phyloP scores from a whole-genome alignment of 2,329 filamentous ascomycete genomes.

The Metarhizium anisopliae region DNA sequence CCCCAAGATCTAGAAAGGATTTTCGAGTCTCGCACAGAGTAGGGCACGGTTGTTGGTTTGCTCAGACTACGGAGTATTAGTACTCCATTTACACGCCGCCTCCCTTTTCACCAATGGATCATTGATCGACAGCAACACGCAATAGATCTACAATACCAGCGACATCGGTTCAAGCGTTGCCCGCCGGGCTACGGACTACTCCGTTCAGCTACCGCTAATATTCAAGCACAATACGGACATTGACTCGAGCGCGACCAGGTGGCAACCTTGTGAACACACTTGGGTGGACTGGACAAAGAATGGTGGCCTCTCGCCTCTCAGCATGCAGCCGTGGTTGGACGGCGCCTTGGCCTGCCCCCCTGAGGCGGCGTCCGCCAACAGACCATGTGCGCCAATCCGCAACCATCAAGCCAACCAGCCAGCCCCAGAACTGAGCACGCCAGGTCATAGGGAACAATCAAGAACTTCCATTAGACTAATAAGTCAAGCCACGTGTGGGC shows the following conservation, averaged over 20 bases:
- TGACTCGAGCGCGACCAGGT: background rate
- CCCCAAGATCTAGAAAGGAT: background rate
- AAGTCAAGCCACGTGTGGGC: conserved; percentile 3
- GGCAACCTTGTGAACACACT: background rate
- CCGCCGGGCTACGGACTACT: too few species aligned
- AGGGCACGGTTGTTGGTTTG: too few species aligned
- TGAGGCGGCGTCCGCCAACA: background rate
- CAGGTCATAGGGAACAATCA: background rate
- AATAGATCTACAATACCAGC: too few species aligned
- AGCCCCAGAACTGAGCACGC: background rate
- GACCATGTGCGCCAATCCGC: background rate
- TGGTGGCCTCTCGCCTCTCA: background rate
- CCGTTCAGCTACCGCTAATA: background rate
- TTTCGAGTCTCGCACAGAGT: background rate
- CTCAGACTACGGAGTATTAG: too few species aligned
- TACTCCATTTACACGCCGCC: too few species aligned
- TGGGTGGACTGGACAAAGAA: background rate
- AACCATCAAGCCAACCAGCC: background rate
- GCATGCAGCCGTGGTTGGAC: background rate
- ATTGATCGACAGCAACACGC: too few species aligned
- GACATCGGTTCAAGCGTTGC: too few species aligned
- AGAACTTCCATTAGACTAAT: background rate
- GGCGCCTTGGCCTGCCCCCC: background rate
- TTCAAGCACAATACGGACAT: background rate
- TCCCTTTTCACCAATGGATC: too few species aligned